phyloP scores from a whole-genome alignment of 139 green algal species.

The Picochlorum sp. region DNA sequence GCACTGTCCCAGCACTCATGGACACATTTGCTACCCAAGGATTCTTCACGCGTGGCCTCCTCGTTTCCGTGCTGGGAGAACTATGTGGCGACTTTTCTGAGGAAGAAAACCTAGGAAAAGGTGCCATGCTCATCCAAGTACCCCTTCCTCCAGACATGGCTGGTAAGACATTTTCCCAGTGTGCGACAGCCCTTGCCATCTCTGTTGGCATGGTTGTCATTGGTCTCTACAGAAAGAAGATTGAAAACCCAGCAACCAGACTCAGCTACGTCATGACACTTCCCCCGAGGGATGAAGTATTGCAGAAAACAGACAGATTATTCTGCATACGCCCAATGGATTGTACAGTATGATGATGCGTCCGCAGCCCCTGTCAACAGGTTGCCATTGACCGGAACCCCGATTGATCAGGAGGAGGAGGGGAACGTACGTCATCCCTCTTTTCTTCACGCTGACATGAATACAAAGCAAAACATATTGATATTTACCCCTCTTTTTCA shows the following conservation, averaged over 20 bases:
- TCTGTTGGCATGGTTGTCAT: conserved; percentile 35
- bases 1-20: conserved; percentile 68
- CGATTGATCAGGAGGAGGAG: too few relatives aligned
- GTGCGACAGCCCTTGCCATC: conserved; percentile 37
- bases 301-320: conserved; percentile 46
- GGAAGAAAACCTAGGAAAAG: conserved; percentile 6
- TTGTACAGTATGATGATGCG: too few relatives aligned
- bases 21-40: conserved; percentile 64
- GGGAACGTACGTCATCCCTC: too few relatives aligned
- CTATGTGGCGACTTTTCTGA: conserved; percentile 41
- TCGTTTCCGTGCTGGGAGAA: conserved; percentile 63
- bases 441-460: too few relatives aligned
- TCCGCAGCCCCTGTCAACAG: too few relatives aligned
- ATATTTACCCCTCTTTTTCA: too few relatives aligned
- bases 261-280: conserved; percentile 58
- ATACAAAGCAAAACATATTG: too few relatives aligned
- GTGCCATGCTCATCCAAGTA: conserved; percentile 51
- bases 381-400: too few relatives aligned
- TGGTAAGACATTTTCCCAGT: conserved; percentile 54
- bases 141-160: conserved; percentile 23
- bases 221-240: conserved; percentile 56
- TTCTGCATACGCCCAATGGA: conserved; percentile 47
- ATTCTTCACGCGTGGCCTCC: conserved; percentile 57
- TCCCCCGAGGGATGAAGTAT: conserved; percentile 28
- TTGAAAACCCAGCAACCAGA: conserved; percentile 55